Percentiles rank a stretch among this genome's conserved stretches.
These are phyloP conservation scores for Naganishia sp. DNA, from an alignment of 1,284 basidiomycete genomes.

Conservation along the genomic window DNA sequence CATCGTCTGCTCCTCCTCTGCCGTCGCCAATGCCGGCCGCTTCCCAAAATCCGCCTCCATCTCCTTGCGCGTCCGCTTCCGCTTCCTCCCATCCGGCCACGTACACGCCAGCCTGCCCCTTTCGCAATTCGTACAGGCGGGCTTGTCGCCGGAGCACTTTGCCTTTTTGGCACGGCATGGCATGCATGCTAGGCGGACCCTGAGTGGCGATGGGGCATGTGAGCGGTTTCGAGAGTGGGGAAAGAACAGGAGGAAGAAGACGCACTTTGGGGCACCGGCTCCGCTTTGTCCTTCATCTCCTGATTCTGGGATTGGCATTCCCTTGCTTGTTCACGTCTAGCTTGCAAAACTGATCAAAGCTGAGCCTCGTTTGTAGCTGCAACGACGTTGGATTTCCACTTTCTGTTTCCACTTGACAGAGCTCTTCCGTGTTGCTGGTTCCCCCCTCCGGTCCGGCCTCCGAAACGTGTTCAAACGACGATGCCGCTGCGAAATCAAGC, in stretches of 20 bases:
- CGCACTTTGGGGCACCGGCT: slow-evolving; percentile 16
- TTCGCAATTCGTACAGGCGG: slow-evolving; percentile 49
- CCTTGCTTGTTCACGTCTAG: too few species aligned
- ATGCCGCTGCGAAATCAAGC: too few species aligned
- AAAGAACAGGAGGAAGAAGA: background rate
- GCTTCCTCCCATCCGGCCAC: slow-evolving; percentile 52
- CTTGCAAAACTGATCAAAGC: too few species aligned
- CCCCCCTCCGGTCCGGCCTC: too few species aligned
- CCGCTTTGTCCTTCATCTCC: slow-evolving; percentile 15
- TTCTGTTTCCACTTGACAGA: too few species aligned
- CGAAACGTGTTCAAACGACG: too few species aligned
- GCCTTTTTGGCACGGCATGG: slow-evolving; percentile 52
- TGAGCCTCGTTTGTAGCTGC: too few species aligned
- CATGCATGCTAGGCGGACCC: slow-evolving; percentile 30
- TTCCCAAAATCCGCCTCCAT: slow-evolving; percentile 54
- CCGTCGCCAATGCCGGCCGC: slow-evolving; percentile 4
- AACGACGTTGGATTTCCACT: too few species aligned
- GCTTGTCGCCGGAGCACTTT: slow-evolving; percentile 52
- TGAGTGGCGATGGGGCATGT: background rate
- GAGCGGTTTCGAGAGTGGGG: background rate
- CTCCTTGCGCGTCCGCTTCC: slow-evolving; percentile 54
- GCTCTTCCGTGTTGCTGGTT: too few species aligned
- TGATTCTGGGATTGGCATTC: slow-evolving; percentile 11
- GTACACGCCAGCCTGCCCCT: slow-evolving; percentile 50
- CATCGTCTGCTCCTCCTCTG: too few species aligned